These are phyloP conservation scores for Phytophthora hybrid DNA, from an alignment of 352 stramenopile species.

Conservation along the genomic window DNA sequence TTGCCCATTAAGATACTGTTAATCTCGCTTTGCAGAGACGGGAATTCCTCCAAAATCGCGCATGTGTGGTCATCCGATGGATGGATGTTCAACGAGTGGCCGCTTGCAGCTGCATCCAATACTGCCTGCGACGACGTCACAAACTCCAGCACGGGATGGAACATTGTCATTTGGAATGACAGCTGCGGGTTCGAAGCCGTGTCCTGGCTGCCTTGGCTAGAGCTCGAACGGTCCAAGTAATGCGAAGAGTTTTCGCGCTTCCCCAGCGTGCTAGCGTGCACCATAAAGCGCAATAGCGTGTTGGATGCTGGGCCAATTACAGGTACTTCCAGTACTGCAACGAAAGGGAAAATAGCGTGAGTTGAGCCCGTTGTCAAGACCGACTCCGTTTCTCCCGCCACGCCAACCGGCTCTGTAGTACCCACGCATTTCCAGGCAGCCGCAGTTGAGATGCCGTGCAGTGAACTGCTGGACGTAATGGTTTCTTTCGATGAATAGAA, in stretches of 20 bases:
- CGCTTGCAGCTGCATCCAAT: slow-evolving; percentile 80
- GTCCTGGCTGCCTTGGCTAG: slow-evolving; percentile 50
- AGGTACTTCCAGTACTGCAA: slow-evolving; percentile 86
- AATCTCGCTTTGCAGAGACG: slow-evolving; percentile 71
- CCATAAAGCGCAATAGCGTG: slow-evolving; percentile 87
- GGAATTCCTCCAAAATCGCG: slow-evolving; percentile 76
- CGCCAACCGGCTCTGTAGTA: slow-evolving; percentile 79
- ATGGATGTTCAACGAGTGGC: slow-evolving; percentile 79
- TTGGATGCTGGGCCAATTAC: slow-evolving; percentile 83
- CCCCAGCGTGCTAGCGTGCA: slow-evolving; percentile 82
- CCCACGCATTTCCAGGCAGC: slow-evolving; percentile 87
- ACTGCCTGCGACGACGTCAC: slow-evolving; percentile 87
- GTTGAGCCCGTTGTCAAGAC: slow-evolving; percentile 63
- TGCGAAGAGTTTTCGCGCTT: slow-evolving; percentile 62
- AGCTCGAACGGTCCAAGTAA: slow-evolving; percentile 56
- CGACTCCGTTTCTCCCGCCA: slow-evolving; percentile 69
- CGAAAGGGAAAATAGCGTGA: slow-evolving; percentile 83
- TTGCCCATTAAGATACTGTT: slow-evolving; percentile 76
- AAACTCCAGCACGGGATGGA: slow-evolving; percentile 87
- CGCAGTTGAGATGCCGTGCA: slow-evolving; percentile 63
- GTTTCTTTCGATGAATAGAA: slow-evolving; percentile 84
- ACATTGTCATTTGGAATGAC: slow-evolving; percentile 90
- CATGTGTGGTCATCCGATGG: slow-evolving; percentile 84
- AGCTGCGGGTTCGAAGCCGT: slow-evolving; percentile 51
- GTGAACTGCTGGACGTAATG: slow-evolving; percentile 54